Evolutionary conservation across 163 green algal species (phyloP).

Genomic region (Volvox carteri): DNA sequence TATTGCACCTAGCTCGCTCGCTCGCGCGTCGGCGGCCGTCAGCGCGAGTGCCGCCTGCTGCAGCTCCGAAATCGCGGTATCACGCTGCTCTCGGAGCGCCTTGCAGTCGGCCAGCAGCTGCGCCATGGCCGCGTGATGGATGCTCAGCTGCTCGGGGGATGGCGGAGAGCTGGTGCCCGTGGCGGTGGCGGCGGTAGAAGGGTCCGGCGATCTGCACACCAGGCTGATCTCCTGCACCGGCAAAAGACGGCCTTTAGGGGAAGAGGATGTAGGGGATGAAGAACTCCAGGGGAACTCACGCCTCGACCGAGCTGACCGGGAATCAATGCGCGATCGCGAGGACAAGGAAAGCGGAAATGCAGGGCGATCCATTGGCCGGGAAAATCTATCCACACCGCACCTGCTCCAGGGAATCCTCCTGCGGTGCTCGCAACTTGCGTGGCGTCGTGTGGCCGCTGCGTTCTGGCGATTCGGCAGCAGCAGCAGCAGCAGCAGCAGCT

Average conservation of each 20-base stretch:
- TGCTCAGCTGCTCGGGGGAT: background rate
- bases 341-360: no score
- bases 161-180: background rate
- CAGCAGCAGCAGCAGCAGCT: no score
- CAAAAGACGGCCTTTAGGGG: background rate
- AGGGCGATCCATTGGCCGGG: no score
- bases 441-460: no score
- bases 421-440: no score
- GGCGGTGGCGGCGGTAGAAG: background rate
- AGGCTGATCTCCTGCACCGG: background rate
- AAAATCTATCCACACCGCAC: no score
- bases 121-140: slow-evolving; percentile 2
- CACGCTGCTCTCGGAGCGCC: slow-evolving; percentile 19
- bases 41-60: background rate
- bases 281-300: background rate
- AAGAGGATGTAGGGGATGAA: background rate
- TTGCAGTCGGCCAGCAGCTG: slow-evolving; percentile 34
- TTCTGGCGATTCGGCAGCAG: no score
- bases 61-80: slow-evolving; percentile 23
- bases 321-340: no score
- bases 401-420: no score
- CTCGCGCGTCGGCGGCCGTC: background rate
- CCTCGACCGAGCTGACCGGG: no score
- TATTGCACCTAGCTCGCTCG: background rate
- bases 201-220: background rate